Base-by-base conservation (phyloP, 1,284 basidiomycete species). In the Boletellus deceptivus region DNA sequence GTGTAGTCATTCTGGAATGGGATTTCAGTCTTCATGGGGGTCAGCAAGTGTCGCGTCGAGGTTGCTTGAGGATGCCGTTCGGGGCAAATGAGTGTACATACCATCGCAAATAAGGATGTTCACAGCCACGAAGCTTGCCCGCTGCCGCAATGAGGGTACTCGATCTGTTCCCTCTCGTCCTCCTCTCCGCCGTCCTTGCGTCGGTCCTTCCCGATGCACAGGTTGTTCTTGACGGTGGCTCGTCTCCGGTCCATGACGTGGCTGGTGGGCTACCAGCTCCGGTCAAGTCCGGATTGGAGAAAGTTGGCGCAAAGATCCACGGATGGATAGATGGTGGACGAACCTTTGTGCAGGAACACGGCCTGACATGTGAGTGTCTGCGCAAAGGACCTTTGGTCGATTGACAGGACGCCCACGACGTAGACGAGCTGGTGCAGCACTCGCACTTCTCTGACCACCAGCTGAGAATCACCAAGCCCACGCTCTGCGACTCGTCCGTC, bases 401-500 rank as follows among this genome's bases (percentile, higher is more conserved):
- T 4, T 61, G 42, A 64, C 42, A 13, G 13, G 24, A 22, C 14
- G 36, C 22, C 18, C 44, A 33, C 31, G 8, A 33, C 31, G 0
- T 54, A 91, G 87, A 90, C 65, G 86, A 92, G 64, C 77, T 86
- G 40, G 77, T 94, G 29, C 81, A 81, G 4, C 86, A 91, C 64
- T 76, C 85, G n/a, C 72, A 75, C 7, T 90, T 93, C 68, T 72
- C 76, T 14, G 67, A 81, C 22, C 83, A 95, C 69, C 77, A 81
- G 51, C 75, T 95, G 14, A 77, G 91, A 57, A 70, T 93, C 16
- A 86, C 83, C 0, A 77, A 84, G 59, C 89, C 90, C 11, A 75
- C 79, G 29, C 70, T 96, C 22, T 97, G 93, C 60, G 93, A 96
- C 60, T 72, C 88, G 0, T 75, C 79, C 40, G 91, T 94, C 43